Evolutionary conservation across 2,329 filamentous ascomycete genomes (phyloP).

Genomic region (Cordyceps cicadae): DNA sequence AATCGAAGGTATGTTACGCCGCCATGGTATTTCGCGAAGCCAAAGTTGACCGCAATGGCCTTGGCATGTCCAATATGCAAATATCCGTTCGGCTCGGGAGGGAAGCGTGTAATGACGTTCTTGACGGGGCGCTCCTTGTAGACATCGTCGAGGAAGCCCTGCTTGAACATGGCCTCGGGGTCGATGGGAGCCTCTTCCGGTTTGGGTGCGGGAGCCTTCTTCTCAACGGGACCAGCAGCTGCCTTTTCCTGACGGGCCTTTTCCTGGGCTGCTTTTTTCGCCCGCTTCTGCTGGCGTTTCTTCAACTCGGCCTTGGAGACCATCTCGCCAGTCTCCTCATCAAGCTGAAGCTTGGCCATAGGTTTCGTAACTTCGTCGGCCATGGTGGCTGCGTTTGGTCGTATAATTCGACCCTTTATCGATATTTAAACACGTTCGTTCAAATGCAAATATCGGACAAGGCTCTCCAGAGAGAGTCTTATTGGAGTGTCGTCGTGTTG

Average conservation of each 20-base stretch:
- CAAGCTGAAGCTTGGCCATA: constrained; percentile 50
- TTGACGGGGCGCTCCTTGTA: constrained; percentile 58
- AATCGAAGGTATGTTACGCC: constrained; percentile 53
- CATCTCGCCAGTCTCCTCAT: constrained; percentile 57
- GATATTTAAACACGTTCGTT: not conserved
- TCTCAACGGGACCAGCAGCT: constrained; percentile 41
- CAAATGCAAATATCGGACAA: not conserved
- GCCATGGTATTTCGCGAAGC: constrained; percentile 77
- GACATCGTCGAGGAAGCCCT: constrained; percentile 66
- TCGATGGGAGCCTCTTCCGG: constrained; percentile 41
- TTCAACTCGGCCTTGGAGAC: constrained; percentile 55
- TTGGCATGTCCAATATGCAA: constrained; percentile 92
- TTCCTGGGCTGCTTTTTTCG: constrained; percentile 42
- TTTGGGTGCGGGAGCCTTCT: constrained; percentile 29
- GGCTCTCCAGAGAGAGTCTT: not conserved
- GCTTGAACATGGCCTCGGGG: constrained; percentile 67
- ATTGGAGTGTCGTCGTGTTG: not conserved
- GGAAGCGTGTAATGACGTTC: constrained; percentile 63
- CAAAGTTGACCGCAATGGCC: constrained; percentile 93
- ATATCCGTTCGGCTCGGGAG: constrained; percentile 86
- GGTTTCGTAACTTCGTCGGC: constrained; percentile 39
- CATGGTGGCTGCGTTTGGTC: constrained; percentile 26
- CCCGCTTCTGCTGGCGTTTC: constrained; percentile 49
- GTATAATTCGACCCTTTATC: not conserved
- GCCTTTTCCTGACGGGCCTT: constrained; percentile 84